Conservation (phyloP, 1,284 basidiomycete genomes). For the Cryptococcus jaspeensis region DNA sequence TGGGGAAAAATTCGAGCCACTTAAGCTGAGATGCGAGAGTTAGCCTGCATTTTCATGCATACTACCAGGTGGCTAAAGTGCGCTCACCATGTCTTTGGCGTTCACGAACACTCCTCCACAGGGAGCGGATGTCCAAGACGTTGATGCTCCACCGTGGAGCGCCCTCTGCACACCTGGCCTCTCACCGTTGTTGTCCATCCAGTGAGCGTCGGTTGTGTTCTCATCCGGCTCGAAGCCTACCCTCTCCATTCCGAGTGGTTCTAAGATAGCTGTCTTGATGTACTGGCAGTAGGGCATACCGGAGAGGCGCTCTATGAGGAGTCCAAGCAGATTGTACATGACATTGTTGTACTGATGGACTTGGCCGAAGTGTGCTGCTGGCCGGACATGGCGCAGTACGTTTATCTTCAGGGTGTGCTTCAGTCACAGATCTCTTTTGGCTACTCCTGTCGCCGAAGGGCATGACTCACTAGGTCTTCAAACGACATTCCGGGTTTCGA, state of each 20-base stretch:
- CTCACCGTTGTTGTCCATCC: neutral
- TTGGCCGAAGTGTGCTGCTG: neutral
- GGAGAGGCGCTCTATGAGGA: conserved; percentile 4
- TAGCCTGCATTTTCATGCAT: too few relatives aligned
- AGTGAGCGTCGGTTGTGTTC: neutral
- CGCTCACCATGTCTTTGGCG: neutral
- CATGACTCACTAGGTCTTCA: conserved; percentile 1
- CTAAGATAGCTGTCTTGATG: neutral
- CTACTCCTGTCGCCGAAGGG: neutral
- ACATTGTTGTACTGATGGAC: conserved; percentile 2
- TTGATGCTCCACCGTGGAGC: conserved; percentile 10
- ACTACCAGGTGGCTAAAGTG: too few relatives aligned
- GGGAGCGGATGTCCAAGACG: neutral
- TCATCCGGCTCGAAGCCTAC: conserved; percentile 2
- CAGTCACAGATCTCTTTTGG: too few relatives aligned
- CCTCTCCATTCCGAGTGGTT: neutral
- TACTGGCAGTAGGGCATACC: conserved; percentile 1
- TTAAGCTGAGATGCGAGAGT: neutral
- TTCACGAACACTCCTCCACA: neutral
- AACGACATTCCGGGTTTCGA: neutral
- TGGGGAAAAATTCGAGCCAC: neutral
- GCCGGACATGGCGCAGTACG: neutral
- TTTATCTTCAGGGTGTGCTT: neutral
- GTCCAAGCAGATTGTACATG: neutral
- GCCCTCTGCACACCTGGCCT: conserved; percentile 8